A percentile compares a stretch with the other conserved stretches of the same genome.
These are phyloP conservation scores for Trichoderma parareesei DNA, from an alignment of 495 filamentous ascomycete species.

Conservation along the genomic window DNA sequence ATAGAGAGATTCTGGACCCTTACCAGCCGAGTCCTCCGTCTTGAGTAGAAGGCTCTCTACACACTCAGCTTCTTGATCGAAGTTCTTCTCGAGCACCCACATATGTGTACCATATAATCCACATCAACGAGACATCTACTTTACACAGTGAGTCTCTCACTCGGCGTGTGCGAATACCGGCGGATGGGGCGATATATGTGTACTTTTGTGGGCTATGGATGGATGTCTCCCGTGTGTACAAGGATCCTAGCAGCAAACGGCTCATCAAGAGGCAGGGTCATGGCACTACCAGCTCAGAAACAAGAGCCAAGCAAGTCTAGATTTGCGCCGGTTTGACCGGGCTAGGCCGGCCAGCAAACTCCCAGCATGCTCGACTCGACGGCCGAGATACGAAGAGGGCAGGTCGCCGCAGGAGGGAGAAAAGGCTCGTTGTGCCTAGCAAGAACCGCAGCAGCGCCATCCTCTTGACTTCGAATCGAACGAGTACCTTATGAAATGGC, in stretches of 20 bases:
- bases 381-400: neutral
- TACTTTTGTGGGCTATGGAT: neutral
- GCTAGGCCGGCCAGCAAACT: neutral
- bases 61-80: too few relatives aligned
- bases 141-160: too few relatives aligned
- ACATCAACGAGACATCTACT: too few relatives aligned
- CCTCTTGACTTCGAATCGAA: neutral
- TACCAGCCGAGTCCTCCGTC: too few relatives aligned
- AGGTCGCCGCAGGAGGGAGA: neutral
- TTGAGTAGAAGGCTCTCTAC: too few relatives aligned
- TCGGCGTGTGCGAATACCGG: too few relatives aligned
- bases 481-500: too few relatives aligned
- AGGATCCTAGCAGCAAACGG: neutral
- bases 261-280: neutral
- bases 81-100: too few relatives aligned
- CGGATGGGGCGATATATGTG: slow-evolving; percentile 1
- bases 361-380: neutral
- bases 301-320: neutral
- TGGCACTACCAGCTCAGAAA: neutral
- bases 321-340: neutral
- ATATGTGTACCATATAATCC: too few relatives aligned
- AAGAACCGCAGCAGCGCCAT: neutral
- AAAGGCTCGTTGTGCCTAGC: neutral
- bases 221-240: neutral
- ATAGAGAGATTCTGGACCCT: too few relatives aligned